Percentiles rank a stretch among this genome's conserved stretches.
phyloP scores from a whole-genome alignment of 306 rosid species.

The Malus sylvestris region DNA sequence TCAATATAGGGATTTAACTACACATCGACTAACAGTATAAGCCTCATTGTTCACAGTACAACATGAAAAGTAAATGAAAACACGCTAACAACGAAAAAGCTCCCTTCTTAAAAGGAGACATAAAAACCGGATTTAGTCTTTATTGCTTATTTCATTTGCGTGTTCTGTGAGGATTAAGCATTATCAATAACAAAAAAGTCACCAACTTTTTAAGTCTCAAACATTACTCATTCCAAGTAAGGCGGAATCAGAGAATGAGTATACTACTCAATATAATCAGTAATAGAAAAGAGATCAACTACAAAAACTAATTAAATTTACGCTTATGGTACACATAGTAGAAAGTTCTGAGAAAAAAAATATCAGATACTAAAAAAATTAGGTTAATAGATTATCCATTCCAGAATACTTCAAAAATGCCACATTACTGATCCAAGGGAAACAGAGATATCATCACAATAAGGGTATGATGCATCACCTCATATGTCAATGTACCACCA shows the following conservation, averaged over 20 bases:
- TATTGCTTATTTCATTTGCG: not conserved
- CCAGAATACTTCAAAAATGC: not conserved
- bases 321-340: no score
- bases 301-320: no score
- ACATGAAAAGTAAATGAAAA: not conserved
- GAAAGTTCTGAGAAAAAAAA: no score
- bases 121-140: not conserved
- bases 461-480: constrained; percentile 37
- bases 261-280: not conserved
- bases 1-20: not conserved
- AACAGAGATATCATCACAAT: not conserved
- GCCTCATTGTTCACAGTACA: not conserved
- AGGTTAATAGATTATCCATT: not conserved
- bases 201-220: not conserved
- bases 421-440: not conserved
- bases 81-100: not conserved
- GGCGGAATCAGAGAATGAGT: not conserved
- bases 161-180: not conserved
- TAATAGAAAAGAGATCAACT: not conserved
- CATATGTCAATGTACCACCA: constrained; percentile 82
- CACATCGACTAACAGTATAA: not conserved
- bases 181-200: not conserved
- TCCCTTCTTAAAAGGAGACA: no score
- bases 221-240: not conserved
- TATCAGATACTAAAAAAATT: not conserved